Evolutionary conservation across 495 filamentous ascomycete species (phyloP), one percentile per base, ranked within the genome.

Genomic region (Penicillium canescens): DNA sequence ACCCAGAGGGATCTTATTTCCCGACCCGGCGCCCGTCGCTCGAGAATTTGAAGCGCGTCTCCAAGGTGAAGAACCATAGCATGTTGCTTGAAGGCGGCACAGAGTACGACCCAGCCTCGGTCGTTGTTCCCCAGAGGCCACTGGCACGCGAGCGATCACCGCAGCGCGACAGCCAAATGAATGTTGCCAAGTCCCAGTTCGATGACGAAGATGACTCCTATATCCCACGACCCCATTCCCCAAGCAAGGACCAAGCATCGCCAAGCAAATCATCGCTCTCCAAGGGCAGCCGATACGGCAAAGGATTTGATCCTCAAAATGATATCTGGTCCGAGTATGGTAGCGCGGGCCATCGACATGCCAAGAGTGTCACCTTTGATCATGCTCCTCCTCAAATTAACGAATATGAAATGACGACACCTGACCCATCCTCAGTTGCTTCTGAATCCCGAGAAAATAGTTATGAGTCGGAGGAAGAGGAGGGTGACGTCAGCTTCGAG

Each of bases 351-450:
- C 86, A 88, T 65, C 86, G 91, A 34, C 89, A 96, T 72, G 85
- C 90, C 0, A 98, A 98, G 72, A 96, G 91, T 59, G 94, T 98
- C 24, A 98, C 91, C 2, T 98, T 97, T 62, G 92, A 97, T 76
- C 86, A 85, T 24, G 94, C 91, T 0, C 93, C 94, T 20, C 95
- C 94, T 26, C 88, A 94, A 67, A 78, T 98, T 47, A 96, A 96
- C 61, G 92, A 98, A 66, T 98, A 98, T 64, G 94, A 97, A 72
- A 92, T 96, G 90, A 86, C 89, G 33, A 98, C 94, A 3, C 94
- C 94, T 1, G 94, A 96, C 68, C 82, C 90, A 13, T 97, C 95
- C 5, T 98, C 89, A 1, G 75, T 93, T 42, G 89, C 88, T 13
- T 92, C 89, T 12, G 91, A 85, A 46, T 96, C 92, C 6, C 86